Percentiles rank a stretch among this genome's conserved stretches.
Conservation (phyloP, 169 alveolate genomes). For the Theileria annulata region DNA sequence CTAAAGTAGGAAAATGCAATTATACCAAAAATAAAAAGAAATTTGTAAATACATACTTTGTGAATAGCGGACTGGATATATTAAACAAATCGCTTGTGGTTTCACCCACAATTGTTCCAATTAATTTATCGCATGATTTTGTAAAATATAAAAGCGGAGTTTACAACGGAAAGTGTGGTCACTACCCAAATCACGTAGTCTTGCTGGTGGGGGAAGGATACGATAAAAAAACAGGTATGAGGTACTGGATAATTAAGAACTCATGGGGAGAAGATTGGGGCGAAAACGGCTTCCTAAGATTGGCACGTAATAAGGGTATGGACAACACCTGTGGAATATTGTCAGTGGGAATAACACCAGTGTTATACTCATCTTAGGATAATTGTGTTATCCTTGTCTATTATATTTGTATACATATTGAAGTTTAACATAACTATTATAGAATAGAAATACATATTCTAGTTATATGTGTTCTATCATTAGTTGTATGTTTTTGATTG, state of each 20-base stretch:
- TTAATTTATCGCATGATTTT: constrained; percentile 81
- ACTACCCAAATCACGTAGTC: constrained; percentile 76
- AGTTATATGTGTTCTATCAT: neutral
- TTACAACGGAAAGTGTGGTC: constrained; percentile 62
- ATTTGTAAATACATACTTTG: constrained; percentile 16
- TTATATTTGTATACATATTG: neutral
- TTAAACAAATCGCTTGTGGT: constrained; percentile 36
- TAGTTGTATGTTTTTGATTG: neutral
- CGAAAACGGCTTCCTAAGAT: constrained; percentile 77
- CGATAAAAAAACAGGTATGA: constrained; percentile 24
- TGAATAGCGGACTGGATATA: constrained; percentile 3
- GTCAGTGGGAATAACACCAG: constrained; percentile 49
- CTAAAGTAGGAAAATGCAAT: constrained; percentile 44
- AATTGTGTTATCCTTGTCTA: neutral
- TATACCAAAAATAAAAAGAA: constrained; percentile 72
- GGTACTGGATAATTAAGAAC: constrained; percentile 78
- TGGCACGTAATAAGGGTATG: constrained; percentile 50
- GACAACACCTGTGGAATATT: constrained; percentile 55
- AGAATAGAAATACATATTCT: constrained; percentile 19
- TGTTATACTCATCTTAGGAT: neutral
- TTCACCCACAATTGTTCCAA: constrained; percentile 82
- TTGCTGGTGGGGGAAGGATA: constrained; percentile 80
- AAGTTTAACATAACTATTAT: too few relatives aligned
- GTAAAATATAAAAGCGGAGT: constrained; percentile 73
- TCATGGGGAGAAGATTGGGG: constrained; percentile 86